These are phyloP conservation scores for Monilinia polystroma DNA, from an alignment of 2,329 filamentous ascomycete species.

Conservation along the genomic window DNA sequence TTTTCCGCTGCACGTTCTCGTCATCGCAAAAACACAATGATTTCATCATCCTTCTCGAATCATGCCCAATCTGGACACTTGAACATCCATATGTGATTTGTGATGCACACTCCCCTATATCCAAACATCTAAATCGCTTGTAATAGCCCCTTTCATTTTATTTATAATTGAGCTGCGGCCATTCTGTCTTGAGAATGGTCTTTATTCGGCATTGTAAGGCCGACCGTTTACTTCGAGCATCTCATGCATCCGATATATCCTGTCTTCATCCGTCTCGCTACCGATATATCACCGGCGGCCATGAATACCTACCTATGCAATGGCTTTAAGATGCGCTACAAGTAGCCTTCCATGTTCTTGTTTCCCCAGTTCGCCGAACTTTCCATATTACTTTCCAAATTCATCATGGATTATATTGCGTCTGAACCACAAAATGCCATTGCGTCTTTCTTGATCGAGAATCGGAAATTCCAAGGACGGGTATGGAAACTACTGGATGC, in stretches of 20 bases:
- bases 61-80: background rate
- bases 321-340: background rate
- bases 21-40: background rate
- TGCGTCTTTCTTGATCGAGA: background rate
- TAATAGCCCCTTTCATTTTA: background rate
- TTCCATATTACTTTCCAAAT: background rate
- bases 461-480: background rate
- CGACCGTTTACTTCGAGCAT: background rate
- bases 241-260: background rate
- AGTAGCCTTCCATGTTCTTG: background rate
- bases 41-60: slow-evolving; percentile 6
- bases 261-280: background rate
- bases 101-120: background rate
- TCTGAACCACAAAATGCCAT: background rate
- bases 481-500: slow-evolving; percentile 18
- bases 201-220: background rate
- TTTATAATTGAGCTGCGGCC: slow-evolving; percentile 5
- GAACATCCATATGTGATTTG: background rate
- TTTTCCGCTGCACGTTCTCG: background rate
- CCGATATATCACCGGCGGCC: background rate
- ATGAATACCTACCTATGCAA: background rate
- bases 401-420: background rate
- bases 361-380: background rate
- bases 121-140: background rate
- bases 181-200: background rate